Evolutionary conservation across 371 early-diverging fungal species (phyloP).

Genomic region (Thermomucor indicae-seudaticae): DNA sequence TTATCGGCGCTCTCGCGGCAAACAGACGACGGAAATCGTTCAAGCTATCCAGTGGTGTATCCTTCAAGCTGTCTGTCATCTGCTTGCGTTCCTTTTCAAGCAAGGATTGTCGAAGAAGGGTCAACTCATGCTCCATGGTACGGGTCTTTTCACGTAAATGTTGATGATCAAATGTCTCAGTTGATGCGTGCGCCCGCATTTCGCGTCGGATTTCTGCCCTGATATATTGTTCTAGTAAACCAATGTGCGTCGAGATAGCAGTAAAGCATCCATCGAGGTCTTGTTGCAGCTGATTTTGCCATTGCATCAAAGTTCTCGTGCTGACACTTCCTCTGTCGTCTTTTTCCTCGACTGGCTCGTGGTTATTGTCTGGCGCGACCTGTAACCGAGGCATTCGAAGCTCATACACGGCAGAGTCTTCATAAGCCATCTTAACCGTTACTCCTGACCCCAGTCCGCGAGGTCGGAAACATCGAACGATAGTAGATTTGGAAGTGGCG

Average conservation of each 20-base stretch:
- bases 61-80: constrained; percentile 10
- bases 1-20: constrained; percentile 14
- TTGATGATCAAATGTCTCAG: neutral
- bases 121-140: constrained; percentile 9
- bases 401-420: constrained; percentile 52
- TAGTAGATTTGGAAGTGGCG: constrained; percentile 16
- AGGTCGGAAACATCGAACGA: constrained; percentile 43
- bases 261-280: constrained; percentile 29
- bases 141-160: constrained; percentile 2
- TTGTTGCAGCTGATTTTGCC: constrained; percentile 7
- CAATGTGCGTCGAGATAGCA: constrained; percentile 14
- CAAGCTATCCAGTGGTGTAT: constrained; percentile 18
- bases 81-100: constrained; percentile 16
- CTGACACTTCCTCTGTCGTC: constrained; percentile 10
- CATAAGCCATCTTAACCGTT: constrained; percentile 47
- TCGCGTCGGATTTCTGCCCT: constrained; percentile 10
- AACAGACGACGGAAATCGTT: constrained; percentile 41
- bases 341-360: neutral
- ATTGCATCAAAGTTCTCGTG: constrained; percentile 2
- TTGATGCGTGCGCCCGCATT: neutral
- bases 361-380: constrained; percentile 14
- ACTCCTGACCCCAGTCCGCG: constrained; percentile 8
- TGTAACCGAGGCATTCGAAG: constrained; percentile 59
- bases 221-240: constrained; percentile 13
- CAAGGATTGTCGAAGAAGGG: constrained; percentile 7